Base-by-base conservation (phyloP, 108 stramenopile species). In the Discostella stelligeroides region DNA sequence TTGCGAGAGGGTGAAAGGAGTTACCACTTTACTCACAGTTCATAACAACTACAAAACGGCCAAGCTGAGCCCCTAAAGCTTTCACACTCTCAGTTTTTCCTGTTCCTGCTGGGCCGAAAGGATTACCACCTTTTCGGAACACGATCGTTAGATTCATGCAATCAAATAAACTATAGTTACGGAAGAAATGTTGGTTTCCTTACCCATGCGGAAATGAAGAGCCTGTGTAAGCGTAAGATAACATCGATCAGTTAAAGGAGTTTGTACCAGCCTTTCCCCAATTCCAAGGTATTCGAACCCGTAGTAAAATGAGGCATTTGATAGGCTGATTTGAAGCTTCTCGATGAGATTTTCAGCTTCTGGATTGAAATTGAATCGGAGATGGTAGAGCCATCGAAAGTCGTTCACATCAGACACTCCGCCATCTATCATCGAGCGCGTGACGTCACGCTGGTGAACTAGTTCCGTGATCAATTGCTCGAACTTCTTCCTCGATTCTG, bases 81-180 rank as follows among this genome's bases (percentile, higher is more conserved):
- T 98, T 98, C 20, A 98, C 98, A 58, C 83, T 92, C 87, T 99
- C 98, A 10, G 99, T 99, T 75, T 99, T 99, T 54, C 99, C 99
- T 13, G 99, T 99, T 17, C 99, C 98, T 28, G 99, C 99, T 30
- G 99, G 99, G 13, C 99, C 99, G 63, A 98, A 98, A 5, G 98
- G 98, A 66, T 91, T 97, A 18, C 99, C 92, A 47, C 66, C 66
- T 63, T n/a, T 38, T 57, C n/a, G n/a, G 23, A 40, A 18, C 1
- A 13, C 0, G n/a, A 58, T 37, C 20, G 25, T 10, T 3, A 13
- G 46, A 53, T 12, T 28, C 0, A 25, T 45, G 29, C 8, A 58
- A n/a, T 38, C 23, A 21, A 29, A 25, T 15, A 25, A 40, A 40
- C 9, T 11, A 28, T 15, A 7, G 37, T 24, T 2, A 1, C 38